Percentiles rank a stretch among this genome's conserved stretches.
Conservation (phyloP, 179 eudicot species). For the Camellia oleifera region DNA sequence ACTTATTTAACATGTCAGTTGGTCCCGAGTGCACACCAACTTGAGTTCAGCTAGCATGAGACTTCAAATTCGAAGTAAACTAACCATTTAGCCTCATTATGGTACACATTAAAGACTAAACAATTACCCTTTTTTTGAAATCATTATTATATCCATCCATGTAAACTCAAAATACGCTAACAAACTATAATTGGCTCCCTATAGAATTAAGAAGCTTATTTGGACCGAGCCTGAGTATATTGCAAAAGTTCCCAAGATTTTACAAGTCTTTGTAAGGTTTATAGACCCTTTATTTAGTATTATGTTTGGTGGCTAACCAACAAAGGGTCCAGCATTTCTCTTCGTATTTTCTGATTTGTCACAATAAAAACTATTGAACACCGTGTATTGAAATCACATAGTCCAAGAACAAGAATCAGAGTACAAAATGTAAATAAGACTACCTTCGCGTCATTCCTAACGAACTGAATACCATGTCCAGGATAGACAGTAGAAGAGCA, state of each 20-base stretch:
- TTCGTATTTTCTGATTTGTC: not conserved
- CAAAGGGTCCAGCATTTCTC: not conserved
- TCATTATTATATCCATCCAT: too few relatives aligned
- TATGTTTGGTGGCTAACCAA: not conserved
- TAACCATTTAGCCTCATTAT: not conserved
- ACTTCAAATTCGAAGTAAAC: not conserved
- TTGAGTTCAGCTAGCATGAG: too few relatives aligned
- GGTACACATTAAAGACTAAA: not conserved
- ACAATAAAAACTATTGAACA: not conserved
- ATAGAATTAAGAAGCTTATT: too few relatives aligned
- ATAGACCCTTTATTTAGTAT: not conserved
- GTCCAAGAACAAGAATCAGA: not conserved
- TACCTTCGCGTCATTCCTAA: conserved; percentile 74
- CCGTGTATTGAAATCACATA: not conserved
- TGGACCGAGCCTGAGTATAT: too few relatives aligned
- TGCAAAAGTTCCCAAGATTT: too few relatives aligned
- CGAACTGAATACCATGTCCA: conserved; percentile 74
- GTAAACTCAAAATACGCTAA: too few relatives aligned
- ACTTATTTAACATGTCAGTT: not conserved
- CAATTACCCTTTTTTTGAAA: too few relatives aligned
- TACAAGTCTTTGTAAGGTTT: too few relatives aligned
- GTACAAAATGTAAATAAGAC: not conserved
- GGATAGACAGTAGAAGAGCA: conserved; percentile 70
- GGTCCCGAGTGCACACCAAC: not conserved
- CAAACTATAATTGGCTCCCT: too few relatives aligned